phyloP scores from a whole-genome alignment of 1,139 yeast species.

The Pichia sp. region DNA sequence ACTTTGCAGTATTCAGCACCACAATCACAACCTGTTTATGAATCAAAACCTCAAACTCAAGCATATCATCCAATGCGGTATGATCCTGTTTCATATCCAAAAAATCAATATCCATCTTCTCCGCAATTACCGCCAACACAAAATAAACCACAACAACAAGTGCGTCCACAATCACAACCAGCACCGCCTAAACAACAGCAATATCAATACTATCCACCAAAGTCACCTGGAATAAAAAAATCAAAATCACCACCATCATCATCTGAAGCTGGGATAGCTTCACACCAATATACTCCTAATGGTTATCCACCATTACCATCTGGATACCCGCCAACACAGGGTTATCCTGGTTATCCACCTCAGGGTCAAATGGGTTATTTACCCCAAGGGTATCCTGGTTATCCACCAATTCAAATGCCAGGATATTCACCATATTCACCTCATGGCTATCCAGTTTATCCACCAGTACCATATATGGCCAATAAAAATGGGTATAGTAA shows the following conservation, averaged over 20 bases:
- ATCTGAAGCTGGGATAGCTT: not conserved
- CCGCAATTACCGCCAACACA: not conserved
- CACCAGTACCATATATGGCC: not conserved
- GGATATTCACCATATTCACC: not conserved
- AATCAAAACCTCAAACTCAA: not conserved
- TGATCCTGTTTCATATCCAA: not conserved
- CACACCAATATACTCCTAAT: not conserved
- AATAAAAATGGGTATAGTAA: conserved; percentile 11
- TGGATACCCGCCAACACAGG: not conserved
- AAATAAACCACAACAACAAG: conserved; percentile 2
- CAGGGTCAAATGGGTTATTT: no score
- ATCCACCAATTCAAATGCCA: not conserved
- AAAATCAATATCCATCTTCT: not conserved
- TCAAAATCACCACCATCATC: not conserved
- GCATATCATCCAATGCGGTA: not conserved
- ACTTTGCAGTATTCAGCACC: not conserved
- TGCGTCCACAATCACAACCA: conserved; percentile 1
- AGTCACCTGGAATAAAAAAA: not conserved
- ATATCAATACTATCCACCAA: not conserved
- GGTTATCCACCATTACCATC: not conserved
- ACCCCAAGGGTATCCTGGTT: not conserved
- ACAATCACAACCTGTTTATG: not conserved
- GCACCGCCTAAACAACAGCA: conserved; percentile 4
- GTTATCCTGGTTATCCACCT: no score
- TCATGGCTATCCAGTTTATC: not conserved